Conservation (phyloP, 2,329 filamentous ascomycete genomes). For the Phaeosphaeriaceae sp. region DNA sequence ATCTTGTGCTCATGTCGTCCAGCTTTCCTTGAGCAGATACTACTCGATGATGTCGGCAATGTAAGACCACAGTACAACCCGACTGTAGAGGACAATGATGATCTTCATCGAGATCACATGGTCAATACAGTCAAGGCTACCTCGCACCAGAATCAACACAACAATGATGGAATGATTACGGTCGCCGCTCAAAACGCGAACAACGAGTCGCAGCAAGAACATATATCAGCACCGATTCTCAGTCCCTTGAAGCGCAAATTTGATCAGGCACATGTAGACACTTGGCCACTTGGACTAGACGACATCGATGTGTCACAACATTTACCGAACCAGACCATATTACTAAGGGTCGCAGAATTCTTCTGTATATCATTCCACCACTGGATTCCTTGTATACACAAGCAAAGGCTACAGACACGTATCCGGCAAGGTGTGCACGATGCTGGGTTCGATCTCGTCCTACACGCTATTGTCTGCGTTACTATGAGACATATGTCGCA, state of each 20-base stretch:
- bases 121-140: neutral
- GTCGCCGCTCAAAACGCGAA: neutral
- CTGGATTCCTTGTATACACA: conserved; percentile 45
- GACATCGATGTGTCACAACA: conserved; percentile 33
- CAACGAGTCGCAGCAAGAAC: neutral
- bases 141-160: neutral
- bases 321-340: conserved; percentile 32
- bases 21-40: conserved; percentile 41
- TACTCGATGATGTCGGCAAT: conserved; percentile 36
- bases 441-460: conserved; percentile 27
- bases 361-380: conserved; percentile 45
- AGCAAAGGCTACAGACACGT: conserved; percentile 33
- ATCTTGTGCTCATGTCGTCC: conserved; percentile 15
- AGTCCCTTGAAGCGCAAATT: conserved; percentile 35
- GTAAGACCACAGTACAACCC: conserved; percentile 29
- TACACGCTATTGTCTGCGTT: conserved; percentile 39
- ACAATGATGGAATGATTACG: neutral
- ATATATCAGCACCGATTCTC: neutral
- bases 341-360: conserved; percentile 37
- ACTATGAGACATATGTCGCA: conserved; percentile 38
- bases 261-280: conserved; percentile 18
- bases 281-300: conserved; percentile 26
- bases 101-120: neutral
- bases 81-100: conserved; percentile 1
- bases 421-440: conserved; percentile 24